Evolutionary conservation across 2,329 filamentous ascomycete genomes (phyloP), one percentile per base, ranked within the genome.

Genomic region (Colletotrichum sojae): DNA sequence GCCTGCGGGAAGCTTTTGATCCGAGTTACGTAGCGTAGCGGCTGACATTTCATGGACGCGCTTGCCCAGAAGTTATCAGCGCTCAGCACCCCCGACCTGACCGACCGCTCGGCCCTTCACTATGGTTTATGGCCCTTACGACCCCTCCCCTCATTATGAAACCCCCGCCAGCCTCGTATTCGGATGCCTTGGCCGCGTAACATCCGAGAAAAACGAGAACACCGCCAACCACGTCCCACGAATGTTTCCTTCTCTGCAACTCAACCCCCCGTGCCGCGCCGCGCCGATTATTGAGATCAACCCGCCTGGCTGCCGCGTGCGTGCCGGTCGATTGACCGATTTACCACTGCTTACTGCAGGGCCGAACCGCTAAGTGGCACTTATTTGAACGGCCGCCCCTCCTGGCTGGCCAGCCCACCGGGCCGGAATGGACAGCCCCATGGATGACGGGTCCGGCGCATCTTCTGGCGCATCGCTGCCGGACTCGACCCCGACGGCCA

Each of bases 121-220:
- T 36, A 36, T 36, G 31, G 31, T 36, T 9, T 8, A 36, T 36
- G 10, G 2, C 31, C 10, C 31, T 36, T 2, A 36, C 18, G 20
- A 20, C 51, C 20, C 31, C 40, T 51, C 40, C 8, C 40, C 8
- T 36, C 31, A 36, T 22, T 46, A 40, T 45, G 49, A 46, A 43
- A 64, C 46, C 60, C 62, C 55, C 62, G 36, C 49, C 4, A 12
- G 43, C 20, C 51, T 69, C 67, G 67, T 69, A 69, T 69, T 69
- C 67, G 67, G 40, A 55, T 61, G 18, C 4, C 55, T 15, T 52
- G 22, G 40, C 20, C 22, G 39, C 66, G 62, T 16, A 15, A n/a
- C 56, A 67, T 69, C 67, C 67, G 62, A 69, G 55, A 61, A 67
- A 66, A 69, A 67, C 67, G 67, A 69, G 67, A 31, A 13, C 31